Percentiles rank a stretch among this genome's conserved stretches.
phyloP scores from a whole-genome alignment of 169 alveolate species.

The Eimeria tenella region DNA sequence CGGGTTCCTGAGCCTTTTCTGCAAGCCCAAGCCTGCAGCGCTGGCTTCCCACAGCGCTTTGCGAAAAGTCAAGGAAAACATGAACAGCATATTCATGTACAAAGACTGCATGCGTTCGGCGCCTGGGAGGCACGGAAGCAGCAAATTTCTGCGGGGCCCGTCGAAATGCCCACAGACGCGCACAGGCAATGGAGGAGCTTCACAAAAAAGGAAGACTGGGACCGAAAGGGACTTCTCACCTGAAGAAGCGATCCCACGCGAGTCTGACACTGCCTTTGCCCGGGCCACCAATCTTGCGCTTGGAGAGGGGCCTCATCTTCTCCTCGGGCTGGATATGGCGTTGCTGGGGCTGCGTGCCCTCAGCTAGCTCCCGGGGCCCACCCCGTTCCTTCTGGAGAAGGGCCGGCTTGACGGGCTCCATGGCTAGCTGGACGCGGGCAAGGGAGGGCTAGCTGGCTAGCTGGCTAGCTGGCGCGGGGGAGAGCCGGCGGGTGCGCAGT shows the following conservation, averaged over 20 bases:
- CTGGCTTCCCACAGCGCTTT: not conserved
- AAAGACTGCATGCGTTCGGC: not conserved
- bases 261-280: slow-evolving; percentile 33
- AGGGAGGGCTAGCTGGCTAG: not conserved
- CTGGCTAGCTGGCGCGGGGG: slow-evolving; percentile 2
- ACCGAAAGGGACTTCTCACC: not conserved
- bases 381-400: not conserved
- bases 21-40: not conserved
- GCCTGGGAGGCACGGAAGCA: not conserved
- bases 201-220: too few relatives aligned
- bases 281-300: slow-evolving; percentile 8
- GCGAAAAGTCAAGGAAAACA: not conserved
- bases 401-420: not conserved
- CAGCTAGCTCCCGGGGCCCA: not conserved
- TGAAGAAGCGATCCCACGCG: slow-evolving; percentile 46
- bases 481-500: not conserved
- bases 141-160: not conserved
- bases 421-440: not conserved
- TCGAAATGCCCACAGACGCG: too few relatives aligned
- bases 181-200: too few relatives aligned
- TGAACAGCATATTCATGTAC: not conserved
- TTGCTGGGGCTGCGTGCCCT: not conserved
- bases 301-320: not conserved
- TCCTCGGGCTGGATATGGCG: not conserved
- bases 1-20: not conserved